Evolutionary conservation across 306 rosid species (phyloP).

Genomic region (Erythrophleum fordii): DNA sequence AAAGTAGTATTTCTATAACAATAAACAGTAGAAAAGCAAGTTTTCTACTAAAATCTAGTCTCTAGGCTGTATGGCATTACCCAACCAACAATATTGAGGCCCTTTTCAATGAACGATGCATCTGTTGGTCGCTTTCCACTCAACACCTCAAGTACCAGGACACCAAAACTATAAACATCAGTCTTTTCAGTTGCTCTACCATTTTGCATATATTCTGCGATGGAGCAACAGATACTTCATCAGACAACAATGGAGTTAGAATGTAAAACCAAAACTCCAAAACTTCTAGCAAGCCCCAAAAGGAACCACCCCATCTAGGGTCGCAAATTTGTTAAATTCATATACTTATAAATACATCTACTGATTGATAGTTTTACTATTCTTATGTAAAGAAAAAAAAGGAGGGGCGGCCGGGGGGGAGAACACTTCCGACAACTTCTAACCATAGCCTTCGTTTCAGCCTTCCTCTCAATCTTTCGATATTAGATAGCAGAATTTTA

Average conservation of each 20-base stretch:
- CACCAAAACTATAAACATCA: conserved; percentile 41
- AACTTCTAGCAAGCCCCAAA: conserved; percentile 25
- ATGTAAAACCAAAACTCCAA: conserved; percentile 13
- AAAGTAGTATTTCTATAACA: conserved; percentile 6
- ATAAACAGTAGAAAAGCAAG: neutral
- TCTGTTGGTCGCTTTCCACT: conserved; percentile 98
- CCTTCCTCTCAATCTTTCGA: neutral
- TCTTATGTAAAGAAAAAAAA: neutral
- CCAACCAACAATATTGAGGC: conserved; percentile 98
- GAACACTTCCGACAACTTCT: neutral
- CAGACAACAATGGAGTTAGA: conserved; percentile 25
- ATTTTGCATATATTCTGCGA: conserved; percentile 95
- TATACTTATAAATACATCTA: neutral
- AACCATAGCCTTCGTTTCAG: neutral
- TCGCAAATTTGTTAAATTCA: conserved; percentile 9
- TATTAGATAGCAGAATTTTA: neutral
- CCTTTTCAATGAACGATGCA: conserved; percentile 91
- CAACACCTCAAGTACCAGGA: conserved; percentile 86
- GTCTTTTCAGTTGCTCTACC: conserved; percentile 98
- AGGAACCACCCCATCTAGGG: neutral
- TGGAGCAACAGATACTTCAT: conserved; percentile 35
- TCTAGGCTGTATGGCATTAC: conserved; percentile 52
- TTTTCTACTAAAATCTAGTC: neutral
- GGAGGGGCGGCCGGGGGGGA: no score
- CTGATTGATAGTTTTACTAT: neutral